Conservation (phyloP, 1,284 basidiomycete species). For the Puccinia polysora region DNA sequence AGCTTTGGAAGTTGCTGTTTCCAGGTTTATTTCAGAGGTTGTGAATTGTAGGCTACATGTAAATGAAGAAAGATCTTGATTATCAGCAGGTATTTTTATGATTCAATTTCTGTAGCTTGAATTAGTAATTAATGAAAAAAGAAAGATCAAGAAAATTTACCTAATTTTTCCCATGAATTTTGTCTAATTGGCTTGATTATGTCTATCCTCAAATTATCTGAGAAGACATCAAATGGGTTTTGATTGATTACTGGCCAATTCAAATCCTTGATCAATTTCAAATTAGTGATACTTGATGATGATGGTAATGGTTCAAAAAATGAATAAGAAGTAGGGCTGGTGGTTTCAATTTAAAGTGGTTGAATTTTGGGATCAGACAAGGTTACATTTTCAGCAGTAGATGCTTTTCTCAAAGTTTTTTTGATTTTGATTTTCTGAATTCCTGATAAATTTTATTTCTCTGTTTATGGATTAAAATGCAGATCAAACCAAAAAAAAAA, state of each 20-base stretch:
- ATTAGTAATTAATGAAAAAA: too few species aligned
- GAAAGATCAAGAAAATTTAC: too few species aligned
- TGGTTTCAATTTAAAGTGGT: neutral
- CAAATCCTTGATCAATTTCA: slow-evolving; percentile 19
- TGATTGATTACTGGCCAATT: slow-evolving; percentile 17
- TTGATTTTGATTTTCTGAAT: neutral
- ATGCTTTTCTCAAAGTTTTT: neutral
- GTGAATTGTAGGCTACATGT: too few species aligned
- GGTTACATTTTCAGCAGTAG: neutral
- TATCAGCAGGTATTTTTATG: too few species aligned
- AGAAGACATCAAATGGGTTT: neutral
- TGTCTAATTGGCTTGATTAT: slow-evolving; percentile 31
- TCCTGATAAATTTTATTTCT: slow-evolving; percentile 19
- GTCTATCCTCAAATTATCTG: slow-evolving; percentile 18
- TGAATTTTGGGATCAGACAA: neutral
- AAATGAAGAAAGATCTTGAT: too few species aligned
- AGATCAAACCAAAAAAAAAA: neutral
- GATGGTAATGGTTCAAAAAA: neutral
- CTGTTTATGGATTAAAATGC: neutral
- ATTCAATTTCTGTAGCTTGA: too few species aligned
- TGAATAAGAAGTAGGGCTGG: neutral
- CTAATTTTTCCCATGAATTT: slow-evolving; percentile 33
- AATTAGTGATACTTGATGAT: neutral
- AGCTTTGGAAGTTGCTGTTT: too few species aligned
- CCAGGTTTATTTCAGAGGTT: too few species aligned